phyloP scores from a whole-genome alignment of 257 asterid genomes.

The Datura wrightii region DNA sequence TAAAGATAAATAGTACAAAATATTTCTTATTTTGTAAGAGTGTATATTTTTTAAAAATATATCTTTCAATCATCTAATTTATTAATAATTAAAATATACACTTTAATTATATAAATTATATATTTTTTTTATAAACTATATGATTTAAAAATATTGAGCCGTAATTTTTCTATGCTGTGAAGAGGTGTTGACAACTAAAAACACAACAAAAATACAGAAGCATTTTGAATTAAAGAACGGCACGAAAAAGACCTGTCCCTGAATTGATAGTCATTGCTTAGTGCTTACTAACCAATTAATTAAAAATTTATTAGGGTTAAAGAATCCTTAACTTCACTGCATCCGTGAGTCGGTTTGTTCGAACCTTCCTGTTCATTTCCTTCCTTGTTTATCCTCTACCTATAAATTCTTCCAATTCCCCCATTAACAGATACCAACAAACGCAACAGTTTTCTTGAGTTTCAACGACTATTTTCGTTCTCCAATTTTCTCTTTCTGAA shows the following conservation, averaged over 20 bases:
- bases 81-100: too few relatives aligned
- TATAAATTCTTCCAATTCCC: conserved; percentile 19
- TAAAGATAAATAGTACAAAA: too few relatives aligned
- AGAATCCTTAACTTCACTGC: neutral
- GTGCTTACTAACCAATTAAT: neutral
- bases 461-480: neutral
- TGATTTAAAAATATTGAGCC: too few relatives aligned
- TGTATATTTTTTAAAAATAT: too few relatives aligned
- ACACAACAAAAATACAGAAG: too few relatives aligned
- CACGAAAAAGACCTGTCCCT: neutral
- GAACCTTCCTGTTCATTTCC: conserved; percentile 16
- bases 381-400: neutral
- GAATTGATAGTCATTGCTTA: neutral
- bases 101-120: too few relatives aligned
- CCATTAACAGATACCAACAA: neutral
- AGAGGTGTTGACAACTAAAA: too few relatives aligned
- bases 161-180: too few relatives aligned
- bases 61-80: too few relatives aligned
- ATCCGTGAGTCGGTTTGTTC: neutral
- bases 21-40: too few relatives aligned
- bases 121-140: too few relatives aligned
- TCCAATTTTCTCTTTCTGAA: neutral
- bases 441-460: neutral
- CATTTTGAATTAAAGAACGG: neutral
- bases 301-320: neutral